Conservation (phyloP, 139 green algal species). For the Coelastrella sp. region DNA sequence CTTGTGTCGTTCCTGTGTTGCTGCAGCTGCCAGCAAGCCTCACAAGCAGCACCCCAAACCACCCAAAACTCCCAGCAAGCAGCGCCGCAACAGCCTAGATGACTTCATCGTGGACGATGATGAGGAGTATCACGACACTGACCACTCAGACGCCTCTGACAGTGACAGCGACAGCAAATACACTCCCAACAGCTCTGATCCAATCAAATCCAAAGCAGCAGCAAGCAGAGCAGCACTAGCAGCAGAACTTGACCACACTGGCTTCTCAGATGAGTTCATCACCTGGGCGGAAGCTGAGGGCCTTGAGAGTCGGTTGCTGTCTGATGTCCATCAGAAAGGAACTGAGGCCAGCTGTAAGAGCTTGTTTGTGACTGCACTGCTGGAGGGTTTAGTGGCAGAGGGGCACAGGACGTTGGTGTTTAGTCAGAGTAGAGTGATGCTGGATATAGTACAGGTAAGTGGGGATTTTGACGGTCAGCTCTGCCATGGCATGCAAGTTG, state of each 20-base stretch:
- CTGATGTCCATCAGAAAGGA: constrained; percentile 48
- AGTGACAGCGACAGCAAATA: neutral
- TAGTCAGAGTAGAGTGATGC: constrained; percentile 85
- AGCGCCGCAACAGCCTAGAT: constrained; percentile 38
- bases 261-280: constrained; percentile 36
- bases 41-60: neutral
- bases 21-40: constrained; percentile 35
- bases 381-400: constrained; percentile 74
- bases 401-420: constrained; percentile 95
- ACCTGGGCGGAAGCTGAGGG: constrained; percentile 41
- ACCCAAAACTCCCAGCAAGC: neutral
- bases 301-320: constrained; percentile 51
- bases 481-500: too few relatives aligned
- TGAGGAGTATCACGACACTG: constrained; percentile 13
- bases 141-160: neutral
- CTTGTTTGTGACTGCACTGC: constrained; percentile 79
- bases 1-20: neutral
- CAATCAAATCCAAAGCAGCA: neutral
- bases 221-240: neutral
- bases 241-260: constrained; percentile 22
- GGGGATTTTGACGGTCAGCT: too few relatives aligned
- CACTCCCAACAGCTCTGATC: neutral
- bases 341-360: constrained; percentile 85
- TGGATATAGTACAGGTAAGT: constrained; percentile 89
- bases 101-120: constrained; percentile 64